Base-by-base conservation (phyloP, 352 stramenopile genomes). In the Pythium volutum region DNA sequence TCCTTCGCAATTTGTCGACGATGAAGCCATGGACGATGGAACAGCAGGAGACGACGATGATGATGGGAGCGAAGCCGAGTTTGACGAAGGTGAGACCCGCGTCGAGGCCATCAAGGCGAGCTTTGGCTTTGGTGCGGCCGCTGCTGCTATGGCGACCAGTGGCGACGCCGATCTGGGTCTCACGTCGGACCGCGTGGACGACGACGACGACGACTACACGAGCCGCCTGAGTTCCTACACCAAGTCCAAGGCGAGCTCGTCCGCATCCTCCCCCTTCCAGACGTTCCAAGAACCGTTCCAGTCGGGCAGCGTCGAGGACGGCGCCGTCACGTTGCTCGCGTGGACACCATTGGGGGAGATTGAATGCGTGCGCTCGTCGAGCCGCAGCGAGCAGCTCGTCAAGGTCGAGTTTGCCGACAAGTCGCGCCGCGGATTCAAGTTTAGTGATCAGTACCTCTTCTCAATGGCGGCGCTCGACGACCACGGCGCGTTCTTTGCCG, bases 391-490 rank as follows among this genome's bases (percentile, higher is more conserved):
- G 51, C 80, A 90, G 68, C 67, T 95, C 7, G 74, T 95, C 20
- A 89, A 91, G 57, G 80, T 95, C 34, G 79, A 87, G 55, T 95
- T 95, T 41, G 59, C 73, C 0, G 85, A 95, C 75, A 95, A 92
- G 39, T 81, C 78, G 43, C 82, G 81, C 6, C 85, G 85, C 53
- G 84, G 82, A 0, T 92, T 95, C 65, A 95, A 93, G 69, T 91
- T 95, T 52, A 85, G 75, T 56, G 85, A 95, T 62, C 89, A 87
- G 55, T 92, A 93, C 58, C 73, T 87, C 58, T 91, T 93, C 58
- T 81, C 77, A 2, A 89, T 95, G 75, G 85, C 79, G 2, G 76
- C 71, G 48, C 62, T 95, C 26, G 85, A 89, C 46, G 67, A 87
- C 43, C 70, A 86, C 46, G 85, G 85, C n/a, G 85, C 85, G 7